Evolutionary conservation across 1,284 basidiomycete species (phyloP).

Genomic region (Meira miltonrushii): DNA sequence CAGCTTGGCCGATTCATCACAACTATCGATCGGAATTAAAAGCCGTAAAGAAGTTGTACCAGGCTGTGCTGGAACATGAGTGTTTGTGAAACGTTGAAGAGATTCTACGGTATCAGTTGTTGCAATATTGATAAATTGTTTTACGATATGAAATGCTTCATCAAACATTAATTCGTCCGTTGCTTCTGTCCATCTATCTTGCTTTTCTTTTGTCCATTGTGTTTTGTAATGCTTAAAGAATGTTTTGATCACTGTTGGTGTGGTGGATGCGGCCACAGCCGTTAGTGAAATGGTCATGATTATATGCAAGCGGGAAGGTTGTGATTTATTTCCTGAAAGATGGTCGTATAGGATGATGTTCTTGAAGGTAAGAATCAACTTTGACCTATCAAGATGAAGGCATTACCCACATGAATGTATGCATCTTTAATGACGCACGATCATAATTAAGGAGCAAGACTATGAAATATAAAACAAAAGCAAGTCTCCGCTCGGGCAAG

Average conservation of each 20-base stretch:
- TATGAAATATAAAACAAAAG: no score
- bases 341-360: no score
- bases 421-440: not conserved
- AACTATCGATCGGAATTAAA: conserved; percentile 62
- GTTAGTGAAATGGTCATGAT: conserved; percentile 7
- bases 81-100: conserved; percentile 61
- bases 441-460: no score
- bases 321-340: no score
- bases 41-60: conserved; percentile 76
- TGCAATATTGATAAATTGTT: conserved; percentile 34
- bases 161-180: conserved; percentile 27
- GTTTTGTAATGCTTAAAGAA: conserved; percentile 45
- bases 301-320: not conserved
- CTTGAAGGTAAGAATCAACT: not conserved
- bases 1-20: conserved; percentile 70
- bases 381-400: not conserved
- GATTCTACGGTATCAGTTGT: conserved; percentile 50
- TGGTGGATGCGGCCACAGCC: conserved; percentile 4
- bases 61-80: conserved; percentile 74
- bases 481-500: no score
- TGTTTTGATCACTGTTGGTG: conserved; percentile 44
- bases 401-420: not conserved
- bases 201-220: conserved; percentile 28
- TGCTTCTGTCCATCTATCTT: conserved; percentile 16
- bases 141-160: conserved; percentile 23